A percentile compares a stretch with the other conserved stretches of the same genome.
Conservation (phyloP, 2,329 filamentous ascomycete species). For the Geosmithia flava region DNA sequence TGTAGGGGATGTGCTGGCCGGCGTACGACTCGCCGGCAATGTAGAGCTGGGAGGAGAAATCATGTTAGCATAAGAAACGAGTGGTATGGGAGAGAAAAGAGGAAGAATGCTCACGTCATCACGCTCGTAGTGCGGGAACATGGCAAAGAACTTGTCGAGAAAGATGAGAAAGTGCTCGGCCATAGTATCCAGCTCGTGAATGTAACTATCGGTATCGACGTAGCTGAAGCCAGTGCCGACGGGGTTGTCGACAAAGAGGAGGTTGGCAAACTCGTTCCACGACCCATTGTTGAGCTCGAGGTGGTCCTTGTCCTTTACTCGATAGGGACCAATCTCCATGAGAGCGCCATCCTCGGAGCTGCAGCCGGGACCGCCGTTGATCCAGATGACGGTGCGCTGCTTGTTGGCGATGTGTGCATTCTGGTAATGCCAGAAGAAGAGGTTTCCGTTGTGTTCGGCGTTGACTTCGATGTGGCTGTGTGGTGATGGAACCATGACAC, state of each 20-base stretch:
- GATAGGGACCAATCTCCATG: conserved; percentile 93
- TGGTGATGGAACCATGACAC: conserved; percentile 3
- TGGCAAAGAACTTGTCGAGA: conserved; percentile 76
- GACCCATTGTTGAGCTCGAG: conserved; percentile 82
- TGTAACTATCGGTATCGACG: conserved; percentile 76
- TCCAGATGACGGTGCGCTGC: conserved; percentile 87
- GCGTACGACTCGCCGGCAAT: conserved; percentile 94
- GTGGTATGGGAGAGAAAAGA: neutral
- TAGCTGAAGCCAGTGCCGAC: conserved; percentile 96
- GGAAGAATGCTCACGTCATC: conserved; percentile 63
- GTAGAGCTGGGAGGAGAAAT: conserved; percentile 60
- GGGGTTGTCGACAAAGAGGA: conserved; percentile 94
- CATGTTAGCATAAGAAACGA: conserved; percentile 7
- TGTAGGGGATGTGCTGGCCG: conserved; percentile 94
- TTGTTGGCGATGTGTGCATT: conserved; percentile 90
- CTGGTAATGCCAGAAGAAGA: conserved; percentile 98
- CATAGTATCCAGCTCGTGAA: conserved; percentile 82
- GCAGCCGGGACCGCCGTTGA: conserved; percentile 94
- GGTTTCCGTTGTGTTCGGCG: conserved; percentile 73
- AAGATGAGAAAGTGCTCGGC: conserved; percentile 78
- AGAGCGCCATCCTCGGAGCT: conserved; percentile 93
- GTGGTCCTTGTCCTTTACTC: conserved; percentile 61
- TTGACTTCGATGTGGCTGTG: conserved; percentile 81
- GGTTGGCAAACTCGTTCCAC: conserved; percentile 96
- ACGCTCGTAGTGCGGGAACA: conserved; percentile 84